These are phyloP conservation scores for Drechslera avenae DNA, from an alignment of 2,329 filamentous ascomycete species.

Conservation along the genomic window DNA sequence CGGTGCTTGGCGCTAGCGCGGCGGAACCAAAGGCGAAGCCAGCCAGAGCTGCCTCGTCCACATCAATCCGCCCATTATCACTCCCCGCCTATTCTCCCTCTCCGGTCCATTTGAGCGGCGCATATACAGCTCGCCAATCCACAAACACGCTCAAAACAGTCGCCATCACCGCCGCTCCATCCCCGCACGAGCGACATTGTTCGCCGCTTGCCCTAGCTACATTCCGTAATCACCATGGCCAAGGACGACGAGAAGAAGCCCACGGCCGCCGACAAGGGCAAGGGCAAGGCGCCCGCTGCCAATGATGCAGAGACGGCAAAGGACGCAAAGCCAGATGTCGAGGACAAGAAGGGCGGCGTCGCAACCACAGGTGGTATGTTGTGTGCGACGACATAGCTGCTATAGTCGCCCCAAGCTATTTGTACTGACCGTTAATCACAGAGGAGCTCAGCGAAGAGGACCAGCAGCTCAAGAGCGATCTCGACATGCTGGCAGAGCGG, in stretches of 20 bases:
- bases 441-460: constrained; percentile 98
- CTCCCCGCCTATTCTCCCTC: constrained; percentile 18
- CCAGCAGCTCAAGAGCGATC: constrained; percentile 95
- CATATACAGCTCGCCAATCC: constrained; percentile 2
- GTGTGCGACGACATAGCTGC: constrained; percentile 17
- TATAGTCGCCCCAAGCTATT: constrained; percentile 14
- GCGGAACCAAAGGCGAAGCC: constrained; percentile 21
- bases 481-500: constrained; percentile 97
- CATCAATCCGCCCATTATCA: constrained; percentile 33
- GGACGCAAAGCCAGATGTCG: constrained; percentile 69
- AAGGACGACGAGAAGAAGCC: constrained; percentile 87
- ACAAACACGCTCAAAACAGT: background rate
- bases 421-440: constrained; percentile 50
- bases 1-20: constrained; percentile 30
- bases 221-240: constrained; percentile 69
- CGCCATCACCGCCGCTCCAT: constrained; percentile 18
- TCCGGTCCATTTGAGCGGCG: constrained; percentile 13
- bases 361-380: constrained; percentile 61
- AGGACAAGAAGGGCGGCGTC: constrained; percentile 79
- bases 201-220: constrained; percentile 46
- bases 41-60: constrained; percentile 39
- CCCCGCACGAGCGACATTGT: constrained; percentile 23
- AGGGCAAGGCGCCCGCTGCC: constrained; percentile 80
- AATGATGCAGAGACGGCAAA: constrained; percentile 65
- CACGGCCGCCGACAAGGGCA: constrained; percentile 89